Evolutionary conservation across 2,329 filamentous ascomycete species (phyloP), one percentile per base, ranked within the genome.

Genomic region (Neofusicoccum kwambonambiense): DNA sequence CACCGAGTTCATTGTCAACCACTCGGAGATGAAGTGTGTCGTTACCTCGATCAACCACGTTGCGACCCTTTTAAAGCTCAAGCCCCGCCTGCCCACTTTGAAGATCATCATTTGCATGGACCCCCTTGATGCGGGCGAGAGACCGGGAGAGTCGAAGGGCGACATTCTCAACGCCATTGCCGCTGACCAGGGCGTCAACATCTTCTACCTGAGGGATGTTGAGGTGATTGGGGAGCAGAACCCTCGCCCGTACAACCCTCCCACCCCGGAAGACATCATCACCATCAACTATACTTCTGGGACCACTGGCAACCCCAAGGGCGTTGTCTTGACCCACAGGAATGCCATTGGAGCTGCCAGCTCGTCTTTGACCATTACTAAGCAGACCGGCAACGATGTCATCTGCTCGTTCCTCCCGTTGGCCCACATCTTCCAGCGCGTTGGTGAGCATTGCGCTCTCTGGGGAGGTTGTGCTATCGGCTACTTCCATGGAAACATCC

Each of bases 1-100:
- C 2, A 93, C 91, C 65, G 93, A 98, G 80, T 98, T 91, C 80
- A 97, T 99, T 78, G 90, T 98, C 81, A 96, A 96, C 78, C 94
- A 98, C 76, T 87, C 92, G 63, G 85, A 89, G 67, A 81, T 98
- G 64, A 78, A 84, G 65, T 91, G 89, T 72, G 87, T 98, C 44
- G 88, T 90, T 68, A 89, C 91, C 65, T 93, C 91, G 34, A 82
- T 97, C 51, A 87, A 88, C 49, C 93, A 97, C 73, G 88, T 97
- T 62, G 89, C 92, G 1, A 86, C 88, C 15, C 85, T 97, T 63
- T 83, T 97, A 67, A 93, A 93, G 81, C 81, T 97, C 69, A 88
- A 88, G 70, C 83, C 90, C n/a, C 85, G 89, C 61, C 80, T 94
- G 66, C 93, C 94, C 0, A 83, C 84, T 6, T 82, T 99, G 68